Conservation (phyloP, 257 asterid genomes). For the Ligustrum vulgare region DNA sequence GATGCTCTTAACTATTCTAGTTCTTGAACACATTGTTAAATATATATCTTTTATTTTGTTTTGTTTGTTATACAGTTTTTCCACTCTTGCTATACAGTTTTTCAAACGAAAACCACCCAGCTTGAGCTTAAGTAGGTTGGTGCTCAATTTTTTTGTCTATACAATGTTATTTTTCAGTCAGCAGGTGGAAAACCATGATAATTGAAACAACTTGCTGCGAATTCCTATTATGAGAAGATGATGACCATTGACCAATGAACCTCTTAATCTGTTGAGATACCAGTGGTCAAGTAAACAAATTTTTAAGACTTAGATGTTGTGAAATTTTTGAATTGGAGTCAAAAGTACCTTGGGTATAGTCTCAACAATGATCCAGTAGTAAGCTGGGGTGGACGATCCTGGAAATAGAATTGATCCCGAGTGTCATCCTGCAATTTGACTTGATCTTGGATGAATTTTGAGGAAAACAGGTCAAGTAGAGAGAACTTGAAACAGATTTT, state of each 20-base stretch:
- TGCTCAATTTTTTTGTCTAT: no score
- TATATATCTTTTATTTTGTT: not conserved
- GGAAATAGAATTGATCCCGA: not conserved
- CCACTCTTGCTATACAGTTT: no score
- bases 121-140: no score
- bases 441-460: not conserved
- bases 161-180: no score
- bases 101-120: not conserved
- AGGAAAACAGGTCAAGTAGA: not conserved
- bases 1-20: not conserved
- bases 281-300: no score
- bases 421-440: not conserved
- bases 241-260: no score
- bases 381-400: no score
- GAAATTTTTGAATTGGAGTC: not conserved
- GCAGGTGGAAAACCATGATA: no score
- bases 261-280: no score
- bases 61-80: no score
- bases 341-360: not conserved
- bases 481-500: not conserved
- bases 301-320: not conserved
- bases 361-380: not conserved
- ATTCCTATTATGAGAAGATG: no score
- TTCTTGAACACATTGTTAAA: constrained; percentile 6
- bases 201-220: no score